These are phyloP conservation scores for Lactarius hengduanensis DNA, from an alignment of 768 basidiomycete species.

Conservation along the genomic window DNA sequence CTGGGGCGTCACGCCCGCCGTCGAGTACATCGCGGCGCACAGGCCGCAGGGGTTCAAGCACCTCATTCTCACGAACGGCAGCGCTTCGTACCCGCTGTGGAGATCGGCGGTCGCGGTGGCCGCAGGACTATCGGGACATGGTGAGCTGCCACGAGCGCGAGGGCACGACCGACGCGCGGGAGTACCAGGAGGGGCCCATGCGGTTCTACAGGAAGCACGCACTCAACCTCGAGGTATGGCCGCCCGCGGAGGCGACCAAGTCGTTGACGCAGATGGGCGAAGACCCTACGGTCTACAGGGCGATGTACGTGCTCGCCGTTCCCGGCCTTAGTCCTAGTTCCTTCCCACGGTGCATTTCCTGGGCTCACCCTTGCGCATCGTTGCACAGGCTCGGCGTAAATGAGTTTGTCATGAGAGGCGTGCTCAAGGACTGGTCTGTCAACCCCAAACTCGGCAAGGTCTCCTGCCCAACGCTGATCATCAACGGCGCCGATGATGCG, in stretches of 20 bases:
- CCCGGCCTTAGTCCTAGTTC: background rate
- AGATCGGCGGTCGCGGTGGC: background rate
- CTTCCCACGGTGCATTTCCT: no score
- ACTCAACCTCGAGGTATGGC: conserved; percentile 34
- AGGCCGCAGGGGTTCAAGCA: conserved; percentile 37
- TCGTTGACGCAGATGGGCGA: conserved; percentile 32
- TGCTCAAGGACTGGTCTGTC: conserved; percentile 27
- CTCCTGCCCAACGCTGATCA: conserved; percentile 27
- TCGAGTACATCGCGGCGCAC: conserved; percentile 32
- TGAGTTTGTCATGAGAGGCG: conserved; percentile 22
- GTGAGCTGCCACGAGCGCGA: no score
- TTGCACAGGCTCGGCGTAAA: conserved; percentile 8
- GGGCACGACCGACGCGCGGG: conserved; percentile 18
- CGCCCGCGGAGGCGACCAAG: conserved; percentile 34
- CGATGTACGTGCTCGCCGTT: conserved; percentile 33
- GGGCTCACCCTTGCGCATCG: background rate
- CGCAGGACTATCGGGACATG: background rate
- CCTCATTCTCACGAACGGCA: conserved; percentile 35
- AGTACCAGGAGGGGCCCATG: conserved; percentile 33
- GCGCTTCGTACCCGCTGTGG: conserved; percentile 37
- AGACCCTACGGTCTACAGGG: conserved; percentile 40
- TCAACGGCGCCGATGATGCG: conserved; percentile 29
- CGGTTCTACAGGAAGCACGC: conserved; percentile 35
- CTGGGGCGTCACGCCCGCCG: conserved; percentile 47
- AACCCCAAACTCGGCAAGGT: conserved; percentile 25